Evolutionary conservation across 768 basidiomycete species (phyloP), one percentile per base, ranked within the genome.

Genomic region (Hortiboletus flavorubellus): DNA sequence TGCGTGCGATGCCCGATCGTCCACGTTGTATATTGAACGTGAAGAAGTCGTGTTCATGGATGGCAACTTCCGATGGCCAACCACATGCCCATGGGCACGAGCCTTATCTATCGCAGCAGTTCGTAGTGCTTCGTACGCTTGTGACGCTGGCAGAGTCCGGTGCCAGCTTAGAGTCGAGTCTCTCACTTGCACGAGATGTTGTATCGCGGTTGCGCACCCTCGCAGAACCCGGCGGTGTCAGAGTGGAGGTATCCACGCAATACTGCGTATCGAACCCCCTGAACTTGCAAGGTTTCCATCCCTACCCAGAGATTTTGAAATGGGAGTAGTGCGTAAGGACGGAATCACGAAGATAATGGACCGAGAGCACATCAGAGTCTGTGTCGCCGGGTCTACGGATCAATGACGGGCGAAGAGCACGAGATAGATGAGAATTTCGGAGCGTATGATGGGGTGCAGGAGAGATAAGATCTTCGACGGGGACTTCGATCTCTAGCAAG

Each of bases 121-220:
- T 21, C 21, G 2, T 21, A 21, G 21, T 21, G 2, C 21, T 61
- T 40, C 69, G 61, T 29, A 57, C 54, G 6, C 70, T 72, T 30
- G 43, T 57, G 43, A 64, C 31, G 10, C 69, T 70, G 29, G 62
- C 60, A 35, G 68, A 64, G 37, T 72, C 75, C 2, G 86, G 86
- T 3, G 85, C 86, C 8, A 89, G 75, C 63, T 90, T 89, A 6
- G 87, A 89, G 60, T 91, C 89, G 2, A 87, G 87, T 16, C 84
- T 69, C 33, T 75, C 75, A n/a, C 63, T 58, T 16, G 56, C 56
- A 7, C 63, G 60, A 12, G 64, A 60, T 53, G 55, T 35, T 9
- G 68, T 69, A 43, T 68, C 70, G 11, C 65, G 62, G 45, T 69
- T 62, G 42, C 68, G 60, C 18, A 59, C 47, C 37, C 66, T 61